These are phyloP conservation scores for Apodospora peruviana DNA, from an alignment of 495 filamentous ascomycete species.

Conservation along the genomic window DNA sequence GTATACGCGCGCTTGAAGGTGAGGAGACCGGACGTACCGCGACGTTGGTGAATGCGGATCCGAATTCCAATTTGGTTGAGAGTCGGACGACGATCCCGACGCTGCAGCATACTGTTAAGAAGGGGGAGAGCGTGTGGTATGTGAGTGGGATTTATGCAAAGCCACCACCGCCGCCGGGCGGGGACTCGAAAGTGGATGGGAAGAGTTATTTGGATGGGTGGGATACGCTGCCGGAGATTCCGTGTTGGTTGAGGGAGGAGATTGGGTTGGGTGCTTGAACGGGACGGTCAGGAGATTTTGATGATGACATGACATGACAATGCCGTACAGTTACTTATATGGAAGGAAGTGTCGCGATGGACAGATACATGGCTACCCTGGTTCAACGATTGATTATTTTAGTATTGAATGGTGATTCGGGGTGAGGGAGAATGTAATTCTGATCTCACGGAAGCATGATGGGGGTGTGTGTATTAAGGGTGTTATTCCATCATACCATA, in stretches of 20 bases:
- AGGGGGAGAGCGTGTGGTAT: constrained; percentile 45
- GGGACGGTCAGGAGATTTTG: too few species aligned
- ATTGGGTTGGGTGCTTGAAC: too few species aligned
- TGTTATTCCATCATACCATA: too few species aligned
- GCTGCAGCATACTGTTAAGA: constrained; percentile 45
- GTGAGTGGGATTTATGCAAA: constrained; percentile 47
- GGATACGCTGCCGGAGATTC: constrained; percentile 47
- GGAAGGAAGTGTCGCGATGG: too few species aligned
- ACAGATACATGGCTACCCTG: too few species aligned
- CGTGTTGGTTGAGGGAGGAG: constrained; percentile 48
- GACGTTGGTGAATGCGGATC: constrained; percentile 64
- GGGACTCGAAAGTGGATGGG: constrained; percentile 23
- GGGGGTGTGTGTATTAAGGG: too few species aligned
- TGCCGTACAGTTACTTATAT: too few species aligned
- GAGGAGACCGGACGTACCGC: constrained; percentile 38
- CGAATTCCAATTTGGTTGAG: constrained; percentile 71
- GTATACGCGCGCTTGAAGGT: constrained; percentile 55
- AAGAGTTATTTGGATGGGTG: constrained; percentile 47
- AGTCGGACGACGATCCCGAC: constrained; percentile 66
- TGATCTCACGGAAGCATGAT: too few species aligned
- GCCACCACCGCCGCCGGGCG: constrained; percentile 27
- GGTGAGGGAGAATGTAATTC: too few species aligned
- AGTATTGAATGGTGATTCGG: too few species aligned
- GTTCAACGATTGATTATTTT: too few species aligned
- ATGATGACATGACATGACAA: too few species aligned